Conservation (phyloP, 805 yeast genomes). For the Ogataea sp. region DNA sequence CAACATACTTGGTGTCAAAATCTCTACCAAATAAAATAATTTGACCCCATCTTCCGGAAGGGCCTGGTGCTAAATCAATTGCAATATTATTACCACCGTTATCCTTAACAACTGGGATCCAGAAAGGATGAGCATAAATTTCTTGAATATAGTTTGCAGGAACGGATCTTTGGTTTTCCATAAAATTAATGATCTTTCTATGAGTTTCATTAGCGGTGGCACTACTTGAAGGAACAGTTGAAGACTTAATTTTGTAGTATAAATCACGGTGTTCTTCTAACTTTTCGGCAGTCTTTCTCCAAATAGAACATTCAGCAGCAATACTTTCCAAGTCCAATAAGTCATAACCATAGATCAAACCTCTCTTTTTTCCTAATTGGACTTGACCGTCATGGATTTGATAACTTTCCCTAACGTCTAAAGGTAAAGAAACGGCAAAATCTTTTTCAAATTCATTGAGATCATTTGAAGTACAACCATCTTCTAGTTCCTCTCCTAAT, state of each 20-base stretch:
- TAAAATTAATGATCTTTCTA: slow-evolving; percentile 15
- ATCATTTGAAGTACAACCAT: slow-evolving; percentile 75
- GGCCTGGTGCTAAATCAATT: slow-evolving; percentile 78
- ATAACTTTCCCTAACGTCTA: slow-evolving; percentile 73
- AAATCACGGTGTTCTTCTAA: slow-evolving; percentile 15
- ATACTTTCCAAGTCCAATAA: slow-evolving; percentile 76
- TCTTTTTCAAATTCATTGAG: slow-evolving; percentile 79
- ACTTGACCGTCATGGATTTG: slow-evolving; percentile 90
- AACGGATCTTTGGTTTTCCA: slow-evolving; percentile 52
- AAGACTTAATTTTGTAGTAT: neutral
- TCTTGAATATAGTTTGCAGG: slow-evolving; percentile 72
- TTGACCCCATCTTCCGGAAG: slow-evolving; percentile 79
- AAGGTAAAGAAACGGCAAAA: slow-evolving; percentile 64
- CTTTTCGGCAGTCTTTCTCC: slow-evolving; percentile 67
- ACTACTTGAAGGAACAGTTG: neutral
- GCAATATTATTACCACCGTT: slow-evolving; percentile 88
- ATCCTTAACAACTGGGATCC: slow-evolving; percentile 92
- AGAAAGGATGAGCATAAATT: slow-evolving; percentile 78
- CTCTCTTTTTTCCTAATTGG: slow-evolving; percentile 62
- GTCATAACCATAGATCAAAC: slow-evolving; percentile 74
- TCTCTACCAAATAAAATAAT: slow-evolving; percentile 91
- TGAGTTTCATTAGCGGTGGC: neutral
- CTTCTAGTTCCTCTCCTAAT: slow-evolving; percentile 66
- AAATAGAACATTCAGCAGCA: slow-evolving; percentile 70
- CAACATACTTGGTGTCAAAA: slow-evolving; percentile 79